Evolutionary conservation across 495 filamentous ascomycete genomes (phyloP), one percentile per base, ranked within the genome.

Genomic region (Daldinia bambusicola): DNA sequence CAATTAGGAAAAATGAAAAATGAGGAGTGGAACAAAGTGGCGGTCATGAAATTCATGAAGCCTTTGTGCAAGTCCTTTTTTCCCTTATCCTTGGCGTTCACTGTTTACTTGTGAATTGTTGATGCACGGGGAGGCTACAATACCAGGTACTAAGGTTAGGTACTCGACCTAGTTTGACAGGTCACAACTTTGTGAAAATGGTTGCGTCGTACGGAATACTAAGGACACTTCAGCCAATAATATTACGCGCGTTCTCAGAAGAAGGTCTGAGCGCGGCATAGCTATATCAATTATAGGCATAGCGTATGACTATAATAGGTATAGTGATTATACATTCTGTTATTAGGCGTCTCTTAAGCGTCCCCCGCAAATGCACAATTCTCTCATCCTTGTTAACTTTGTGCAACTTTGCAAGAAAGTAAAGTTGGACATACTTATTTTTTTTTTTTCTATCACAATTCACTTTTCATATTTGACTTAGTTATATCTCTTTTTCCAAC

Each of bases 31-130:
- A 36, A 56, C 26, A 65, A 66, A 73, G 70, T 73, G 70, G 70
- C 70, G 65, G 70, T 69, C 61, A 69, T 73, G 56, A 53, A 55
- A 55, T 68, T 48, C 43, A 48, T 48, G 43, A 48, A 48, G 43
- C 10, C 16, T 48, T 48, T 48, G 43, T 48, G 43, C 18, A 36
- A 37, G 53, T 56, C 16, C 32, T 20, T n/a, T 20, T 36, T 56
- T 56, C 2, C 32, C 37, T 56, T 10, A 16, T 7, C 48, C 40
- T 71, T 67, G 55, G 60, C 64, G 56, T 16, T 9, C n/a, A 32
- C 26, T 73, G 70, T 73, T 73, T 69, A 73, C 70, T 73, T 73
- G 36, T 73, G 66, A 73, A 73, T 53, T 72, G 70, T 73, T 73
- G 70, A 73, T 69, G 66, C 70, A 26, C 26, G 58, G 61, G 60